A percentile compares a stretch with the other conserved stretches of the same genome.
Evolutionary conservation across 352 stramenopile species (phyloP).

Genomic region (Blastocystis sp.): DNA sequence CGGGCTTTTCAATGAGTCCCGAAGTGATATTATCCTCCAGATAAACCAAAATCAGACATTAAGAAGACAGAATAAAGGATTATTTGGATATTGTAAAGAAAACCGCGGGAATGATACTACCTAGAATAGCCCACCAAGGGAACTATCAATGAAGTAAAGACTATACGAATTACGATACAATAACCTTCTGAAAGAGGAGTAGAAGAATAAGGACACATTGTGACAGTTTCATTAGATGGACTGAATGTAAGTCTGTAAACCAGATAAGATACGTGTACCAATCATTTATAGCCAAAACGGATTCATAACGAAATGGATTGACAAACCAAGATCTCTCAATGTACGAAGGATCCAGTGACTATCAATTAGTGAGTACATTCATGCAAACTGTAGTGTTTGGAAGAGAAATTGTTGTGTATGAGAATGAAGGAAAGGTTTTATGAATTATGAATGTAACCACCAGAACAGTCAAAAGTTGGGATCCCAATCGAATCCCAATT

Average conservation of each 20-base stretch:
- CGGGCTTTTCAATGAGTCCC: slow-evolving; percentile 23
- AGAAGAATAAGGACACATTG: slow-evolving; percentile 33
- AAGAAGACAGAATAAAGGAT: not conserved
- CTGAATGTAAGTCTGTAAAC: not conserved
- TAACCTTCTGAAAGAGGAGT: not conserved
- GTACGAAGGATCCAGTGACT: slow-evolving; percentile 1
- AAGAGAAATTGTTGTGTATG: not conserved
- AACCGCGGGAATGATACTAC: slow-evolving; percentile 33
- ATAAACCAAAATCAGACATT: slow-evolving; percentile 11
- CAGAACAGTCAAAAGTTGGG: slow-evolving; percentile 35
- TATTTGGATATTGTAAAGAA: slow-evolving; percentile 11
- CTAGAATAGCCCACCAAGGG: slow-evolving; percentile 14
- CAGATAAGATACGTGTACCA: not conserved
- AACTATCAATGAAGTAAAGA: not conserved
- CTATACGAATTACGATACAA: not conserved
- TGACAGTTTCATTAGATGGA: not conserved
- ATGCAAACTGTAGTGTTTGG: not conserved
- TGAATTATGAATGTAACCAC: not conserved
- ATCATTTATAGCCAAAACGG: slow-evolving; percentile 5
- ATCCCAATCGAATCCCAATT: slow-evolving; percentile 23
- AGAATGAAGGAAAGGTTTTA: not conserved
- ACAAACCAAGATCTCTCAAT: not conserved
- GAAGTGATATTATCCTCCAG: slow-evolving; percentile 45
- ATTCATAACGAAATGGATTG: slow-evolving; percentile 1
- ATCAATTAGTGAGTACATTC: not conserved